Base-by-base conservation (phyloP, 106 monocot genomes). In the Dioscorea dumetorum region DNA sequence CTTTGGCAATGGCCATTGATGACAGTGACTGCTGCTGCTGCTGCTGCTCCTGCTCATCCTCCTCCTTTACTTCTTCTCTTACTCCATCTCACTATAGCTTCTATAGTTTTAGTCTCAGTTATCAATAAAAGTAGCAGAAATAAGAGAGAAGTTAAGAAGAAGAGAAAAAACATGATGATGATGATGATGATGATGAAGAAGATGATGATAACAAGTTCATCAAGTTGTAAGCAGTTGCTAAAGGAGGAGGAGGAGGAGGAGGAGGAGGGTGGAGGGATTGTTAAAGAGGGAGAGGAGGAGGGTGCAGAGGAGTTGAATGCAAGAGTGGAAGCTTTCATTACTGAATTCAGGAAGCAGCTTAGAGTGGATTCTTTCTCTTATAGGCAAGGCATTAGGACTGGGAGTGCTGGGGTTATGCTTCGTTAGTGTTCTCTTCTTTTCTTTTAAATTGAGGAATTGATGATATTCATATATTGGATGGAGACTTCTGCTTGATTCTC, bases 291-390 rank as follows among this genome's bases (percentile, higher is more conserved):
- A 13, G 65, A 66, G 49, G 65, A 66, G 35, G 34, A 1, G 0
- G 9, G 33, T 24, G 63, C 35, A 7, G 63, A 63, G 35, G 63
- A 63, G 35, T 21, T 66, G 65, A 66, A 66, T 41, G 22, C 16
- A 48, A 31, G 48, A 2, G 65, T 41, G 22, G 65, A 66, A 48
- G 65, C 65, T 17, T 66, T 66, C 65, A 66, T 66, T 2, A 41
- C 34, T 17, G 35, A 48, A 2, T 66, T 66, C 48, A 66, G 48
- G 65, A 48, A 21, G 34, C 65, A 66, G 49, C 65, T 66, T 19
- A 66, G 65, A 21, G 10, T 66, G 33, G 65, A 66, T 66, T 66
- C 65, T 2, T 49, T 63, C 63, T 33, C 63, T 63, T 33, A 63
- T 41, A 41, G 41, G 6, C 9, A 41, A 8, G 9, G 10, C 0